Base-by-base conservation (phyloP, 2,329 filamentous ascomycete genomes). In the Beauveria australis region DNA sequence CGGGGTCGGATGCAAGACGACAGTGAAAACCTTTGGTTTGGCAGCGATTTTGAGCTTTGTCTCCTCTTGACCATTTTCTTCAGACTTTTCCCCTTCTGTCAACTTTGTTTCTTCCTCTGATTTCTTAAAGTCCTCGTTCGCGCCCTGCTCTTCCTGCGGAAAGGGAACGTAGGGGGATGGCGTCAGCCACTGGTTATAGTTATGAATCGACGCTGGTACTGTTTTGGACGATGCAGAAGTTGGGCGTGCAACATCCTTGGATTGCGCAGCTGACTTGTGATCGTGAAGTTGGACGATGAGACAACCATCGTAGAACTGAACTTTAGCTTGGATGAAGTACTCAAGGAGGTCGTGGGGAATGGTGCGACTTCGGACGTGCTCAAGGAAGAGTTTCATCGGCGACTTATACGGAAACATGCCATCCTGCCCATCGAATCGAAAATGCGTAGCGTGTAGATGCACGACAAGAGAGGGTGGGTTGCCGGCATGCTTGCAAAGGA, bases 211-310 rank as follows among this genome's bases (percentile, higher is more conserved):
- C 64, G 90, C 93, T 12, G 88, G 85, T 3, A 81, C 76, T 44
- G 82, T 82, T 59, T 87, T 87, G 65, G 80, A 86, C 41, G 83
- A 82, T 22, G 81, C 78, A 1, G 84, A 78, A 7, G 70, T 66
- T 3, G 73, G 28, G 77, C 77, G 56, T 76, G 79, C 54, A 78
- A 81, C 61, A 77, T 83, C 85, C 69, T 91, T 86, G 66, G 81
- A 77, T 63, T 81, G 80, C 52, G 81, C 80, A 47, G 78, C 78
- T 0, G 88, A 85, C 68, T 89, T 90, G 76, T 96, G 90, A 71
- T 97, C 91, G 68, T 96, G 84, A n/a, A 97, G 79, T 72, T 96
- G 88, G 41, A 99, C 92, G 66, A 99, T 97, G 61, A 99, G 81
- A 70, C 93, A 96, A 37, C 89, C 92, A 73, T 97, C 92, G 71